Base-by-base conservation (phyloP, 192 early-diverging fungal genomes). In the Gigaspora rosea region DNA sequence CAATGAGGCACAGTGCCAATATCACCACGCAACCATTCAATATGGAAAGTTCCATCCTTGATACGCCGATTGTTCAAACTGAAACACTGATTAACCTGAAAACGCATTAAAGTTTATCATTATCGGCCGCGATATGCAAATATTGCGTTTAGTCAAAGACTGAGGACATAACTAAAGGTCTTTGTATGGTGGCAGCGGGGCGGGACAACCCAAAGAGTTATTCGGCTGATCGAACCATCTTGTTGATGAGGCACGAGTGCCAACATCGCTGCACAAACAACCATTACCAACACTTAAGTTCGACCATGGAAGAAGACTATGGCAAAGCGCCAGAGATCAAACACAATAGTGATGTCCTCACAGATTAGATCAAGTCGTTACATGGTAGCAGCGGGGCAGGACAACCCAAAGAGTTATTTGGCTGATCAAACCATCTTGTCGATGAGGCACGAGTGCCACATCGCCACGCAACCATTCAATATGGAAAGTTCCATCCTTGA, bases 381-480 rank as follows among this genome's bases (percentile, higher is more conserved):
- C 67, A 13, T 70, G 67, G 35, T 52, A 22, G 67, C 67, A 69
- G 4, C 49, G 48, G 67, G 67, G 67, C 48, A 47, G 67, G n/a
- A 46, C 67, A 69, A n/a, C 11, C 2, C 48, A 12, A 70, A 70
- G 20, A 46, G n/a, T 70, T 8, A 1, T 47, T n/a, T 20, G n/a
- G 8, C 68, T 70, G 3, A 27, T 47, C 68, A 70, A 65, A 70
- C 46, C 46, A 69, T 69, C 47, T 69, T 69, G 16, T 51, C 68
- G 22, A 51, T 22, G 49, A 70, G 50, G 49, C 49, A 27, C 68
- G n/a, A 70, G 67, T 70, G 48, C 49, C 16, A 70, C 48, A 2
- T 70, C 68, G 18, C 68, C 68, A 50, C 13, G 68, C 47, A 70
- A 70, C 68, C 49, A 70, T 52, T 70, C 49, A 70, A n/a, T 46